Evolutionary conservation across 2,329 filamentous ascomycete genomes (phyloP).

Genomic region (Apiospora arundinis): DNA sequence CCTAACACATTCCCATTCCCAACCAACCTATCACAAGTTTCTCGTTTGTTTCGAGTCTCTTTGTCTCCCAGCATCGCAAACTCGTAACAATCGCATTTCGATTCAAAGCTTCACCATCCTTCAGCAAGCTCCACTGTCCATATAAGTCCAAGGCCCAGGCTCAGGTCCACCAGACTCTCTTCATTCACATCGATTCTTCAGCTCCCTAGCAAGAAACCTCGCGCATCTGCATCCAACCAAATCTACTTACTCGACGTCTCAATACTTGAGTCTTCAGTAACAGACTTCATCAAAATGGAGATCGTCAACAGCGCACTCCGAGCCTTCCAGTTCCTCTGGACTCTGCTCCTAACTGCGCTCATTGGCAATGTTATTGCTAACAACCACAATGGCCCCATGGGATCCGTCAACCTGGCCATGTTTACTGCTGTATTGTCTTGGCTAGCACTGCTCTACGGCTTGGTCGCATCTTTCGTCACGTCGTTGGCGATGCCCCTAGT

Average conservation of each 20-base stretch:
- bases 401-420: conserved; percentile 69
- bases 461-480: conserved; percentile 34
- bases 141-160: not conserved
- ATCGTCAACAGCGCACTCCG: conserved; percentile 56
- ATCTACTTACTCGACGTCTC: not conserved
- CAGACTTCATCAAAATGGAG: conserved; percentile 26
- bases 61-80: not conserved
- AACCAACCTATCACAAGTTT: not conserved
- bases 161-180: not conserved
- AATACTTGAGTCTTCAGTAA: not conserved
- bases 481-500: conserved; percentile 34
- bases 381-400: conserved; percentile 52
- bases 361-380: conserved; percentile 64
- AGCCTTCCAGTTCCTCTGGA: conserved; percentile 56
- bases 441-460: conserved; percentile 62
- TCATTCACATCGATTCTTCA: not conserved
- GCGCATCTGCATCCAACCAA: not conserved
- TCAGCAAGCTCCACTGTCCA: not conserved
- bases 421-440: conserved; percentile 72
- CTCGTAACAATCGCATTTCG: conserved; percentile 2
- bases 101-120: not conserved
- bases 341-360: conserved; percentile 60
- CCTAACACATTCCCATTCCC: not conserved
- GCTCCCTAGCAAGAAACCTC: not conserved
- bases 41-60: conserved; percentile 4